phyloP scores from a whole-genome alignment of 2,329 filamentous ascomycete genomes.

The Biscogniauxia mediterranea region DNA sequence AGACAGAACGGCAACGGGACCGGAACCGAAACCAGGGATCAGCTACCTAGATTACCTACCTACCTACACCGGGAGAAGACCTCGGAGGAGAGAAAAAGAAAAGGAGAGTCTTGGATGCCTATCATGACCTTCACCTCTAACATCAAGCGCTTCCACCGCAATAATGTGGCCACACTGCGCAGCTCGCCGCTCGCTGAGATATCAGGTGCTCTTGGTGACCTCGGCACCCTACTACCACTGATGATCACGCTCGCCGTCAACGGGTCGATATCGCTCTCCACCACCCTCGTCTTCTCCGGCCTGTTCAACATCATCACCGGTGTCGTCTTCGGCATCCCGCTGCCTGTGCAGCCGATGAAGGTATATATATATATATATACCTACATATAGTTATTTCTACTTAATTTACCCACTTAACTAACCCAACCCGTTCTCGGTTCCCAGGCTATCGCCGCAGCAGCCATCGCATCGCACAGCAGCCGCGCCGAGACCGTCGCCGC shows the following conservation, averaged over 20 bases:
- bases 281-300: constrained; percentile 85
- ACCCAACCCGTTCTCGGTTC: constrained; percentile 4
- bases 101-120: too few relatives aligned
- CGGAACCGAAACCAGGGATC: too few relatives aligned
- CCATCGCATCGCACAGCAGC: constrained; percentile 68
- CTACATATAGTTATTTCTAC: background rate
- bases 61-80: too few relatives aligned
- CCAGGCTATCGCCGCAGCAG: constrained; percentile 82
- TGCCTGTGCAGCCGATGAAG: constrained; percentile 89
- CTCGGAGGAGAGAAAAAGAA: background rate
- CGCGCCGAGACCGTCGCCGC: constrained; percentile 75
- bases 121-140: constrained; percentile 29
- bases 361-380: constrained; percentile 30
- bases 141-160: constrained; percentile 37
- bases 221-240: constrained; percentile 71
- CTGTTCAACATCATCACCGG: constrained; percentile 84
- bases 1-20: too few relatives aligned
- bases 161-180: constrained; percentile 50
- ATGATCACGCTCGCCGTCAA: constrained; percentile 80
- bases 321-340: constrained; percentile 77
- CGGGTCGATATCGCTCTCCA: constrained; percentile 74
- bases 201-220: constrained; percentile 77
- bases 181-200: constrained; percentile 64
- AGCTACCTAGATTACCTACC: too few relatives aligned
- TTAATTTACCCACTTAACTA: background rate